A percentile compares a stretch with the other conserved stretches of the same genome.
These are phyloP conservation scores for Naganishia cerealis DNA, from an alignment of 1,284 basidiomycete species.

Conservation along the genomic window DNA sequence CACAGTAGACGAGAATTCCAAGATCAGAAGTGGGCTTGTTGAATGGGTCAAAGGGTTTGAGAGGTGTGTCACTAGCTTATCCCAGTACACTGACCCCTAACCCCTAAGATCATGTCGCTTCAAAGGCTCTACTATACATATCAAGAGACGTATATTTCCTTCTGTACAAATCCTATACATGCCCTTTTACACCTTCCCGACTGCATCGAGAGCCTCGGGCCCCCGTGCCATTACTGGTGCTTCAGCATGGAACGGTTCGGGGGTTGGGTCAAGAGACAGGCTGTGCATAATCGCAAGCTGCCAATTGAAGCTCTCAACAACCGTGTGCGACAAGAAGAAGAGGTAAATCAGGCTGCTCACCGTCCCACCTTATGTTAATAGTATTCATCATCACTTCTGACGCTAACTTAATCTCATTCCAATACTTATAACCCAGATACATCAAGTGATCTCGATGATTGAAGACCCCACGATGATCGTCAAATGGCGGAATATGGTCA, in stretches of 20 bases:
- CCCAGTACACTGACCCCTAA: no score
- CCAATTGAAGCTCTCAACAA: conserved; percentile 1
- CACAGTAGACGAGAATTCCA: conserved; percentile 9
- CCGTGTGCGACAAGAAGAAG: background rate
- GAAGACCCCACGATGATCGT: no score
- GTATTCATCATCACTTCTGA: no score
- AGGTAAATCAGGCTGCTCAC: background rate
- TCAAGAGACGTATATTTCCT: background rate
- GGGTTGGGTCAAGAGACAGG: background rate
- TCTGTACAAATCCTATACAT: conserved; percentile 6
- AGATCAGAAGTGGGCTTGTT: conserved; percentile 24
- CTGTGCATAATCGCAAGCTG: no score
- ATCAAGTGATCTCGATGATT: no score
- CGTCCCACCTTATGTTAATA: no score
- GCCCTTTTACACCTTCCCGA: background rate
- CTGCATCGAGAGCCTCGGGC: background rate
- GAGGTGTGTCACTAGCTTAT: no score
- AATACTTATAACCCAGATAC: no score
- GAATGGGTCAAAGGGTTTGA: conserved; percentile 24
- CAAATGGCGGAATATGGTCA: no score
- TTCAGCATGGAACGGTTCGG: conserved; percentile 6
- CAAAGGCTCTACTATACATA: conserved; percentile 9
- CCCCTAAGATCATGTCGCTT: no score
- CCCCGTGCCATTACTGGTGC: background rate
- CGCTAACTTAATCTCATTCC: no score